Evolutionary conservation across 2,329 filamentous ascomycete genomes (phyloP), one percentile per base, ranked within the genome.

Genomic region (Tolypocladium tropicale): DNA sequence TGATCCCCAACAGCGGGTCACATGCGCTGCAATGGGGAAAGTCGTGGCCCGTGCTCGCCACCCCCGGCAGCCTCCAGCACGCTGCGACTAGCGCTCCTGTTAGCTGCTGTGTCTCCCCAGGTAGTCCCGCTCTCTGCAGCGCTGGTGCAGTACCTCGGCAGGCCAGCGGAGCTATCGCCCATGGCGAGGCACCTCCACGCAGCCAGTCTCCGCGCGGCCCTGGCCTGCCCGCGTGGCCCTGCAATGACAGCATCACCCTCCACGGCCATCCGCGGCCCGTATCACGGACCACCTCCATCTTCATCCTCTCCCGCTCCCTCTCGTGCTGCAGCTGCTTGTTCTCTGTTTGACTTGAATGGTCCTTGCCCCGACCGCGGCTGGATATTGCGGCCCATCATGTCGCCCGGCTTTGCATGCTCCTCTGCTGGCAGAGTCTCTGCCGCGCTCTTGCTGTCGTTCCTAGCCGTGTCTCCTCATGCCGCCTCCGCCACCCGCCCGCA

Each of bases 391-490:
- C 37, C 55, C 52, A 54, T 52, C 50, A 56, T 60, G 52, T 55
- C 58, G 32, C 57, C 59, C 18, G 60, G 58, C 49, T 59, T 58
- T 41, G 58, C 61, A 58, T 83, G 79, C 73, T 72, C 69, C 62
- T 88, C 85, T 64, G 75, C 80, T 55, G 78, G 78, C 70, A 81
- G 80, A 73, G 80, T 87, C 62, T 86, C 85, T 16, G 80, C 83
- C 55, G 76, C 77, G 48, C 69, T 87, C 52, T 72, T 90, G 57
- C 72, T 90, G 59, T 85, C 84, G 28, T 84, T 89, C 71, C 79
- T 90, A 54, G 83, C 84, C 62, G 71, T 84, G 64, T 76, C 80
- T 23, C 74, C 72, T 57, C 71, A 76, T 23, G 65, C 74, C 25
- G 66, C 72, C 49, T 69, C 71, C 51, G 70, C 70, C 21, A 63